These are phyloP conservation scores for Blastocystis sp. DNA, from an alignment of 352 stramenopile genomes.

Conservation along the genomic window DNA sequence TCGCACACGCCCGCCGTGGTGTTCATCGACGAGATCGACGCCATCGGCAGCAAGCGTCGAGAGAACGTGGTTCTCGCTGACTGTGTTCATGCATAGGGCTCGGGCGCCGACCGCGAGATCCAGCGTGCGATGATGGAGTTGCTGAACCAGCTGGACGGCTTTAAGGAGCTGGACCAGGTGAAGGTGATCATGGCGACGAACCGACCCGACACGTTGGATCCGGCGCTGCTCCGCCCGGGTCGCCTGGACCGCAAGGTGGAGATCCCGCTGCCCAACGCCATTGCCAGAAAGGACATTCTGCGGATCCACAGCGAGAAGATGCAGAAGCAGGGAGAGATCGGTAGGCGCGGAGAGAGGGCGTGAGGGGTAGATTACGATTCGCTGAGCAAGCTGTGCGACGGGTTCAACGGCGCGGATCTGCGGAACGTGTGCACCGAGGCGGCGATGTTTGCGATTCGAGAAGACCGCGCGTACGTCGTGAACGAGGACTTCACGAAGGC, in stretches of 20 bases:
- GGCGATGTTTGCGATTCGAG: conserved; percentile 96
- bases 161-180: conserved; percentile 94
- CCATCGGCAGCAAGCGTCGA: conserved; percentile 91
- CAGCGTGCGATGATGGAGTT: conserved; percentile 99
- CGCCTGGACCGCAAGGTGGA: conserved; percentile 99
- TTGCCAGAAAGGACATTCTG: conserved; percentile 95
- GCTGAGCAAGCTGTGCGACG: conserved; percentile 98
- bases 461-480: conserved; percentile 96
- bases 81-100: conserved; percentile 82
- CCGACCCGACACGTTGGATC: conserved; percentile 97
- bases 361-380: conserved; percentile 89
- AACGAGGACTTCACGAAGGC: conserved; percentile 99
- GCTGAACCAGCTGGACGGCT: conserved; percentile 99
- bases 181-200: conserved; percentile 99
- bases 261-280: conserved; percentile 98
- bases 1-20: conserved; percentile 99
- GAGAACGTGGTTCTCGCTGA: conserved; percentile 77
- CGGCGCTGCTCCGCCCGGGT: conserved; percentile 93
- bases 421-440: conserved; percentile 96
- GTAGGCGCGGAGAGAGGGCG: conserved; percentile 12
- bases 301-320: conserved; percentile 98
- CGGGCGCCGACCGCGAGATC: conserved; percentile 93
- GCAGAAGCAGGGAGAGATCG: conserved; percentile 97
- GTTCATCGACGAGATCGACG: conserved; percentile 99
- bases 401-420: conserved; percentile 99